Evolutionary conservation across 805 yeast species (phyloP).

Genomic region (Starmerella vaccinii): DNA sequence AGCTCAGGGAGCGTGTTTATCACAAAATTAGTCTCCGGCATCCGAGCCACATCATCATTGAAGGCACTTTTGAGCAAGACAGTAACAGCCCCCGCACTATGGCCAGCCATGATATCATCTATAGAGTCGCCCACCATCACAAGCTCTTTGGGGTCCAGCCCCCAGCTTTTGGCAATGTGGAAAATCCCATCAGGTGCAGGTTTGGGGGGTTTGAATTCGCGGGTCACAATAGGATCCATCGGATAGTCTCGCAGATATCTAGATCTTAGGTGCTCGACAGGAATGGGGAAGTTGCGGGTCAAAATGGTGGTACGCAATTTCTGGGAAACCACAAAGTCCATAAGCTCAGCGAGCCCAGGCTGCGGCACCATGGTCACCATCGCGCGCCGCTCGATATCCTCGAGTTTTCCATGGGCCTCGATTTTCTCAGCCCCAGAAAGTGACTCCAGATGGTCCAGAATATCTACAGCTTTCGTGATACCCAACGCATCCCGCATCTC

Average conservation of each 20-base stretch:
- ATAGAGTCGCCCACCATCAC: slow-evolving; percentile 67
- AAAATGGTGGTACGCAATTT: slow-evolving; percentile 45
- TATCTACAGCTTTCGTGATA: slow-evolving; percentile 40
- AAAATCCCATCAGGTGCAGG: slow-evolving; percentile 56
- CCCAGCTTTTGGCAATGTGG: slow-evolving; percentile 46
- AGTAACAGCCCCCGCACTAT: slow-evolving; percentile 51
- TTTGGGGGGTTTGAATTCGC: slow-evolving; percentile 58
- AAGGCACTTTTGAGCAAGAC: slow-evolving; percentile 44
- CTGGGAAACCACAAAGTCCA: slow-evolving; percentile 29
- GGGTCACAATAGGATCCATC: slow-evolving; percentile 46
- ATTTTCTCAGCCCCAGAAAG: slow-evolving; percentile 35
- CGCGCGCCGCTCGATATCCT: slow-evolving; percentile 49
- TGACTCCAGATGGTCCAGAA: slow-evolving; percentile 41
- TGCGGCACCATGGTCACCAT: slow-evolving; percentile 47
- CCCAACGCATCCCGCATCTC: slow-evolving; percentile 55
- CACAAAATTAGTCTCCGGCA: slow-evolving; percentile 32
- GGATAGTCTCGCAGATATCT: slow-evolving; percentile 36
- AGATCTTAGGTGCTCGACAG: slow-evolving; percentile 44
- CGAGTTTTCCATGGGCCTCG: slow-evolving; percentile 40
- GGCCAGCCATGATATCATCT: slow-evolving; percentile 59
- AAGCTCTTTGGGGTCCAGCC: slow-evolving; percentile 37
- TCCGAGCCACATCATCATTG: slow-evolving; percentile 38
- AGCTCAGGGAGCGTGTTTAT: slow-evolving; percentile 27
- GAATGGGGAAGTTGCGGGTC: slow-evolving; percentile 48
- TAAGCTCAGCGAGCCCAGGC: slow-evolving; percentile 39